A percentile compares a stretch with the other conserved stretches of the same genome.
Evolutionary conservation across 768 basidiomycete species (phyloP).

Genomic region (Jaapia argillacea): DNA sequence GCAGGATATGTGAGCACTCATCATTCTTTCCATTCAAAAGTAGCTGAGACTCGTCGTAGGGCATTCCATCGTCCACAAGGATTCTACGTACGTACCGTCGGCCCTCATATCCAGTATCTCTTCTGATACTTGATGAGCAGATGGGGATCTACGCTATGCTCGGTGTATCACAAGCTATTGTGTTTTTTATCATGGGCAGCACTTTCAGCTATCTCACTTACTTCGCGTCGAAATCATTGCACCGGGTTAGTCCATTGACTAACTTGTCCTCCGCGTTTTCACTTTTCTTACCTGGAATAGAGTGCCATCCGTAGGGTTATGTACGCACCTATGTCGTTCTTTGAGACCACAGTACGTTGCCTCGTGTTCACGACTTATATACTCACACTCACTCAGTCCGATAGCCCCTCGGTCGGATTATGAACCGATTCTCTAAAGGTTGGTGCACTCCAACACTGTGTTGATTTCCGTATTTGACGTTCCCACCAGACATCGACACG

Average conservation of each 20-base stretch:
- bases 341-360: slow-evolving; percentile 63
- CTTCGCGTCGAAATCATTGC: slow-evolving; percentile 64
- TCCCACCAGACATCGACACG: slow-evolving; percentile 58
- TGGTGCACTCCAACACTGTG: slow-evolving; percentile 17
- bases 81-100: slow-evolving; percentile 67
- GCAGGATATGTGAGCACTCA: slow-evolving; percentile 46
- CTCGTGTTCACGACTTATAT: neutral
- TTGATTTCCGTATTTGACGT: neutral
- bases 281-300: slow-evolving; percentile 20
- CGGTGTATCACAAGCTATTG: slow-evolving; percentile 60
- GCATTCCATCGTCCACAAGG: slow-evolving; percentile 49
- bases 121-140: slow-evolving; percentile 22
- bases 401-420: slow-evolving; percentile 75
- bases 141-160: slow-evolving; percentile 77
- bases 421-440: slow-evolving; percentile 88
- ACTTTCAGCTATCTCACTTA: slow-evolving; percentile 60
- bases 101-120: neutral
- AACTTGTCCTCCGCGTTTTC: neutral
- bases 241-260: slow-evolving; percentile 31
- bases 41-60: slow-evolving; percentile 17
- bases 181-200: slow-evolving; percentile 58
- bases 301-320: slow-evolving; percentile 59
- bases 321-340: slow-evolving; percentile 85
- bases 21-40: neutral
- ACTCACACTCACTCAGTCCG: slow-evolving; percentile 9